A percentile compares a stretch with the other conserved stretches of the same genome.
These are phyloP conservation scores for Teratosphaeria epicoccoides DNA, from an alignment of 2,329 filamentous ascomycete species.

Conservation along the genomic window DNA sequence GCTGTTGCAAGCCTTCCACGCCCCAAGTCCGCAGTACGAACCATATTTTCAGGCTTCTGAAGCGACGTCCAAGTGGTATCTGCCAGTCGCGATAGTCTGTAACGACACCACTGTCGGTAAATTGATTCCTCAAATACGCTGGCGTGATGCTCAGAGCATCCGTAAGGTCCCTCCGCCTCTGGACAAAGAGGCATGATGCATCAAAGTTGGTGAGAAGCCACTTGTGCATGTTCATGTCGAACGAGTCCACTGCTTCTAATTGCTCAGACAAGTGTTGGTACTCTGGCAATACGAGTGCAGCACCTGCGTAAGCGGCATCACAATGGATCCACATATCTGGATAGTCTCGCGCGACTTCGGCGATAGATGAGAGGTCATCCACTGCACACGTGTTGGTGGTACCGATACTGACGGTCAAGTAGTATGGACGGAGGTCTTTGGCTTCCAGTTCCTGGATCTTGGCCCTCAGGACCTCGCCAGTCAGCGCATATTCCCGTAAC, in stretches of 20 bases:
- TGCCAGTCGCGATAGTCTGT: slow-evolving; percentile 98
- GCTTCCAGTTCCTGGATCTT: slow-evolving; percentile 55
- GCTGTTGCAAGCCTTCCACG: slow-evolving; percentile 59
- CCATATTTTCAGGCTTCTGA: slow-evolving; percentile 87
- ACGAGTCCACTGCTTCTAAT: slow-evolving; percentile 66
- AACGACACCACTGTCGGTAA: slow-evolving; percentile 70
- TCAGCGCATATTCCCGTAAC: slow-evolving; percentile 59
- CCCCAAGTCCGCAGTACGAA: slow-evolving; percentile 83
- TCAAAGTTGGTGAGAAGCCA: slow-evolving; percentile 95
- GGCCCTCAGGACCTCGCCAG: slow-evolving; percentile 48
- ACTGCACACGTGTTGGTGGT: slow-evolving; percentile 82
- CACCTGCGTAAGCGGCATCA: slow-evolving; percentile 85
- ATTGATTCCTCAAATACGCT: slow-evolving; percentile 71
- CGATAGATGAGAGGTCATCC: slow-evolving; percentile 67
- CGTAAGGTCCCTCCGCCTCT: slow-evolving; percentile 64
- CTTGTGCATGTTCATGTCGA: slow-evolving; percentile 96
- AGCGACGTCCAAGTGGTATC: slow-evolving; percentile 80
- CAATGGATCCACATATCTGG: slow-evolving; percentile 78
- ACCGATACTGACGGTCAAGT: slow-evolving; percentile 71
- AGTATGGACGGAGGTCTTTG: slow-evolving; percentile 73
- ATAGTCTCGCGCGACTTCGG: slow-evolving; percentile 42
- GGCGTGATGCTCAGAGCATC: slow-evolving; percentile 69
- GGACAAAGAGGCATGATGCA: slow-evolving; percentile 68
- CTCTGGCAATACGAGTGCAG: slow-evolving; percentile 71
- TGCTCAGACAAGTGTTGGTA: slow-evolving; percentile 57